These are phyloP conservation scores for Raphanus raphanistrum DNA, from an alignment of 345 rosid genomes.

Conservation along the genomic window DNA sequence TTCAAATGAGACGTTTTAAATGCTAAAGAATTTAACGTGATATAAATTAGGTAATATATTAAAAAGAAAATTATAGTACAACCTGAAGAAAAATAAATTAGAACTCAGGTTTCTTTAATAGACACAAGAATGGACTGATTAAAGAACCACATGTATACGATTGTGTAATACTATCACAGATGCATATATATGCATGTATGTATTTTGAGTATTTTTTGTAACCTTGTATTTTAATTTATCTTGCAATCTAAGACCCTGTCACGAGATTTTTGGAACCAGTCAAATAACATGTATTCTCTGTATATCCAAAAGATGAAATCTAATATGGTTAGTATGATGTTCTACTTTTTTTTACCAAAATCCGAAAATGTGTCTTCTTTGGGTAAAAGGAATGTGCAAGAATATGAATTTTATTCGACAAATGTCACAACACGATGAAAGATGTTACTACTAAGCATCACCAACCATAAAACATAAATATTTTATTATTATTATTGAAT, in stretches of 20 bases:
- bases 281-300: constrained; percentile 18
- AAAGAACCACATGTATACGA: not conserved
- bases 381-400: constrained; percentile 8
- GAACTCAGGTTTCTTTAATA: not conserved
- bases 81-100: not conserved
- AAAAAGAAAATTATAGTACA: not conserved
- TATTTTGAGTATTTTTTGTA: constrained; percentile 22
- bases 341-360: not conserved
- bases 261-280: constrained; percentile 29
- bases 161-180: constrained; percentile 1
- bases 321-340: not conserved
- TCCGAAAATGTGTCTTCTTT: not conserved
- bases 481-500: not conserved
- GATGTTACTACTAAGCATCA: not conserved
- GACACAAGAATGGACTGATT: not conserved
- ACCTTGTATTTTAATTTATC: constrained; percentile 22
- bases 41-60: not conserved
- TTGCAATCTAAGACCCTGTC: constrained; percentile 22
- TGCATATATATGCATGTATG: not conserved
- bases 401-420: constrained; percentile 49
- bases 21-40: not conserved
- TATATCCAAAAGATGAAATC: not conserved
- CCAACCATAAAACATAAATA: not conserved
- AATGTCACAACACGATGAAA: not conserved
- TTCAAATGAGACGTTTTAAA: not conserved